Conservation (phyloP, 441 rosid species). For the Gossypium schwendimanii region DNA sequence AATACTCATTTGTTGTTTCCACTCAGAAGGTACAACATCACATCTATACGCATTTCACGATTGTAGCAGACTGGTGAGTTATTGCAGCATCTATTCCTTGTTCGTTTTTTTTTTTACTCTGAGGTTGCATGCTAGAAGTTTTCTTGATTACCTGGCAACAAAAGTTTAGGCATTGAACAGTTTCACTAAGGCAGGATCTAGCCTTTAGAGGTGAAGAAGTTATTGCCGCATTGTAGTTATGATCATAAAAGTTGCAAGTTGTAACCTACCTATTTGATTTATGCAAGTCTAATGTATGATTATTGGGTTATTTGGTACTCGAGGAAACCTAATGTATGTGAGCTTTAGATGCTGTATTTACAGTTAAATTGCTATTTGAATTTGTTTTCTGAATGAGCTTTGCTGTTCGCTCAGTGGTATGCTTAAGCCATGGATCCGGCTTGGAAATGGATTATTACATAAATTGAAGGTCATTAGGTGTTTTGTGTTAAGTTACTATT, state of each 20-base stretch:
- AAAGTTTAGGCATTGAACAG: background rate
- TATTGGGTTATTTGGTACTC: background rate
- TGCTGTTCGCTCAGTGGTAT: background rate
- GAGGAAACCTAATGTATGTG: background rate
- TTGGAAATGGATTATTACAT: background rate
- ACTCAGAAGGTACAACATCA: background rate
- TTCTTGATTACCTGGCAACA: background rate
- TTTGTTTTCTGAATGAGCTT: background rate
- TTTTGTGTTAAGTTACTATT: background rate
- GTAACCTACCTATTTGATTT: background rate
- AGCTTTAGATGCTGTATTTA: background rate
- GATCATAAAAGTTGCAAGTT: background rate
- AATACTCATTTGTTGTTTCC: background rate
- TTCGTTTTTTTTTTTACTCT: background rate
- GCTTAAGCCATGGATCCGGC: background rate
- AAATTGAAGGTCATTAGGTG: no score
- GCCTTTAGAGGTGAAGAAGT: background rate
- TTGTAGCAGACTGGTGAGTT: background rate
- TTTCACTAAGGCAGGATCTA: background rate
- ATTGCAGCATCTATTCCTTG: background rate
- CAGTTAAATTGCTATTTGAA: background rate
- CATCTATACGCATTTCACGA: background rate
- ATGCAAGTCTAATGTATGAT: background rate
- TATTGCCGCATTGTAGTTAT: background rate
- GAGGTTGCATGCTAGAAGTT: background rate